phyloP scores from a whole-genome alignment of 1,139 yeast species.

The Yamadazyma aaseri region DNA sequence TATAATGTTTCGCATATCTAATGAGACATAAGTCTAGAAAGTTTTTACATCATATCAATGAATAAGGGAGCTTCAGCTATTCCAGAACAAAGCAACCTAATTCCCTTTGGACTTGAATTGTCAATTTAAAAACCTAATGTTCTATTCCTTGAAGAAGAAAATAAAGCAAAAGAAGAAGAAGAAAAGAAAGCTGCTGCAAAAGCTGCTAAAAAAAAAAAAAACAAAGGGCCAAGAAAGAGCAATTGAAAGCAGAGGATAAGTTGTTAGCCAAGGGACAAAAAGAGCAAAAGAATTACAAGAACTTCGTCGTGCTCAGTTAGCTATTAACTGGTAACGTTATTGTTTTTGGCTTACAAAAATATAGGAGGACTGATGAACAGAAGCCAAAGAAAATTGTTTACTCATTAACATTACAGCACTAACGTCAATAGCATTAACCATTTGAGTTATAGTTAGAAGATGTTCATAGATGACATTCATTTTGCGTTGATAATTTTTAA shows the following conservation, averaged over 20 bases:
- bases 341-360: slow-evolving; percentile 68
- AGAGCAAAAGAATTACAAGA: slow-evolving; percentile 85
- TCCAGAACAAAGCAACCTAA: no score
- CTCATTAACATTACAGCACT: no score
- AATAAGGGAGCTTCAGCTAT: no score
- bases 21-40: no score
- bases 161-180: slow-evolving; percentile 62
- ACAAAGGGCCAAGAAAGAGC: slow-evolving; percentile 74
- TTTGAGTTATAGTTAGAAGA: no score
- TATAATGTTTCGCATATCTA: no score
- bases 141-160: slow-evolving; percentile 67
- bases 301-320: slow-evolving; percentile 86
- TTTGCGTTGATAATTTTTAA: no score
- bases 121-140: no score
- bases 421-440: no score
- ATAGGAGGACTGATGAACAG: slow-evolving; percentile 28
- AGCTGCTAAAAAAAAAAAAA: slow-evolving; percentile 78
- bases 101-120: no score
- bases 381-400: slow-evolving; percentile 76
- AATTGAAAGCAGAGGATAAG: slow-evolving; percentile 90
- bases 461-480: no score
- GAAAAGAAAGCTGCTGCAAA: slow-evolving; percentile 67
- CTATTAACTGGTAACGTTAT: slow-evolving; percentile 69
- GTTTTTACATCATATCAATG: no score
- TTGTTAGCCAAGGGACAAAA: slow-evolving; percentile 88